Evolutionary conservation across 768 basidiomycete species (phyloP).

Genomic region (Epithele typhae): DNA sequence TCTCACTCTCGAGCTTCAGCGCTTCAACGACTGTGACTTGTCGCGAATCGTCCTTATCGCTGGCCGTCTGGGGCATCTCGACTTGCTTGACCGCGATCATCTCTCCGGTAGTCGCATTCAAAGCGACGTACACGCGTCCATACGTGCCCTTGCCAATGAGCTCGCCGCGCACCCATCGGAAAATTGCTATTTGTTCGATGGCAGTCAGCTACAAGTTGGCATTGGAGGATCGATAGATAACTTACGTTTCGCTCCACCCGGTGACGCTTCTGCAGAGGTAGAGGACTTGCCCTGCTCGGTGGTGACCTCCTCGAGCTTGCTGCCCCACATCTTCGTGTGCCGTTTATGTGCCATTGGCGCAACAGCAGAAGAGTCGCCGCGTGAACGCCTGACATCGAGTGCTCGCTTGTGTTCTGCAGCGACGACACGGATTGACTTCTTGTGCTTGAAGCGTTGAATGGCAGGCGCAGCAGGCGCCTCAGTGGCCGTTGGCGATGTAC

Average conservation of each 20-base stretch:
- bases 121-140: constrained; percentile 91
- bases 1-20: constrained; percentile 92
- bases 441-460: constrained; percentile 47
- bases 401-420: constrained; percentile 83
- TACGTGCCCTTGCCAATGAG: constrained; percentile 97
- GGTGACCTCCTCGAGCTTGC: constrained; percentile 88
- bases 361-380: constrained; percentile 45
- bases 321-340: constrained; percentile 96
- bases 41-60: constrained; percentile 85
- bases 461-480: constrained; percentile 44
- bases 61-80: constrained; percentile 86
- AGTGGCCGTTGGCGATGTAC: constrained; percentile 67
- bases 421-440: constrained; percentile 91
- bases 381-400: constrained; percentile 67
- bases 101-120: constrained; percentile 95
- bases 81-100: constrained; percentile 99
- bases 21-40: constrained; percentile 87
- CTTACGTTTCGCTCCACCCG: constrained; percentile 49
- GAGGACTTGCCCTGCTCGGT: constrained; percentile 57
- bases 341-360: constrained; percentile 64
- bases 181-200: constrained; percentile 83
- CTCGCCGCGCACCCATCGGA: constrained; percentile 98
- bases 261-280: constrained; percentile 29
- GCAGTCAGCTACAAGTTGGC: too few species aligned
- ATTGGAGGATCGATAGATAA: constrained; percentile 20